Evolutionary conservation across 2,329 filamentous ascomycete genomes (phyloP).

Genomic region (Diplodia seriata): DNA sequence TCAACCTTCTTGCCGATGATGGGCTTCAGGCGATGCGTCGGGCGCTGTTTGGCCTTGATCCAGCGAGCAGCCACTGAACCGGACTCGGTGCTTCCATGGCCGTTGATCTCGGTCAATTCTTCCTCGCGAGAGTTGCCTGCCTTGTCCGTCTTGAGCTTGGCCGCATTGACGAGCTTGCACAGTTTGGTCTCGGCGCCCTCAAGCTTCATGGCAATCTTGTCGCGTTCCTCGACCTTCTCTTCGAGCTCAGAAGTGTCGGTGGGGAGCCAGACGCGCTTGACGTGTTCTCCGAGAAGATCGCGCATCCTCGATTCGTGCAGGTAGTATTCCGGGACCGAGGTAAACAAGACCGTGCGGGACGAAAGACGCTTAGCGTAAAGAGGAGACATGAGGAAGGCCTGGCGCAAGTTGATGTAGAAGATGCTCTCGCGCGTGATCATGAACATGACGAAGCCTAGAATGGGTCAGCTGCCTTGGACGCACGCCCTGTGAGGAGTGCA

Average conservation of each 20-base stretch:
- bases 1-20: slow-evolving; percentile 32
- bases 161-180: slow-evolving; percentile 26
- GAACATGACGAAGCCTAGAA: slow-evolving; percentile 77
- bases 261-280: slow-evolving; percentile 31
- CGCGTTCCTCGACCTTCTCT: slow-evolving; percentile 28
- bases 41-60: slow-evolving; percentile 25
- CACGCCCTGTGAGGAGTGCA: not conserved
- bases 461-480: not conserved
- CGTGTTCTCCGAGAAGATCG: slow-evolving; percentile 29
- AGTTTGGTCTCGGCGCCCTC: slow-evolving; percentile 31
- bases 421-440: slow-evolving; percentile 86
- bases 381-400: slow-evolving; percentile 88
- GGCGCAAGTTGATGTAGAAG: slow-evolving; percentile 89
- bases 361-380: slow-evolving; percentile 85
- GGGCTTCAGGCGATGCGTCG: slow-evolving; percentile 31
- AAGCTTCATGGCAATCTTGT: slow-evolving; percentile 27
- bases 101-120: slow-evolving; percentile 28
- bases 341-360: slow-evolving; percentile 85
- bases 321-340: slow-evolving; percentile 27
- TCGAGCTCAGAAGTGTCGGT: slow-evolving; percentile 29
- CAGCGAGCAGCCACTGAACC: slow-evolving; percentile 29
- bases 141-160: slow-evolving; percentile 8
- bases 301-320: slow-evolving; percentile 25
- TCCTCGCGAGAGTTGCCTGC: slow-evolving; percentile 19
- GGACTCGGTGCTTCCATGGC: slow-evolving; percentile 10